phyloP scores from a whole-genome alignment of 1,139 yeast species.

The Yamadazyma kanchanaburiensis region DNA sequence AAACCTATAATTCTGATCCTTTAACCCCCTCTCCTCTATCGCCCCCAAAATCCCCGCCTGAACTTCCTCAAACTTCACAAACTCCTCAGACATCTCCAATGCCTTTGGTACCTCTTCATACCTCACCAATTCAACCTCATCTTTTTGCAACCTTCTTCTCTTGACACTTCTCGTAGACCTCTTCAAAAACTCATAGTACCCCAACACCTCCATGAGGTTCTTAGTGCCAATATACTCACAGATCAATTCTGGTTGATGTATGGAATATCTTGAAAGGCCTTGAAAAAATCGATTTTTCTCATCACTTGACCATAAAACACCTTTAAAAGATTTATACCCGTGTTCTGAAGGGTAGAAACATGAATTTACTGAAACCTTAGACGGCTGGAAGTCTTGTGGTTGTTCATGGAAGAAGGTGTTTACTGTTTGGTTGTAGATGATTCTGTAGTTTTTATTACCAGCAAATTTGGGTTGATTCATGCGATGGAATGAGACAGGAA shows the following conservation, averaged over 20 bases:
- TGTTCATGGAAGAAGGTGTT: conserved; percentile 12
- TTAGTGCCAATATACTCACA: conserved; percentile 37
- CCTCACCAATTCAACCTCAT: conserved; percentile 15
- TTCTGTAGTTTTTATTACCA: conserved; percentile 21
- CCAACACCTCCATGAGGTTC: conserved; percentile 41
- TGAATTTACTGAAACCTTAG: conserved; percentile 3
- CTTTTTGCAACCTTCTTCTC: background rate
- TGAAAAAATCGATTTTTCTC: conserved; percentile 22
- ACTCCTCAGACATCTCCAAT: conserved; percentile 49
- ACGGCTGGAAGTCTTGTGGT: conserved; percentile 4
- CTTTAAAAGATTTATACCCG: conserved; percentile 10
- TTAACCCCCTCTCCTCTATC: too few relatives aligned
- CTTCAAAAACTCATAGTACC: conserved; percentile 39
- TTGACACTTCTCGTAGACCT: background rate
- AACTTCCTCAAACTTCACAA: conserved; percentile 45
- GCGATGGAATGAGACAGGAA: too few relatives aligned
- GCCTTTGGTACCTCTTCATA: conserved; percentile 50
- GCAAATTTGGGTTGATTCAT: too few relatives aligned
- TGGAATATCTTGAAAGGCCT: conserved; percentile 44
- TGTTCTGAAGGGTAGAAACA: conserved; percentile 2
- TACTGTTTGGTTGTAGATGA: conserved; percentile 21
- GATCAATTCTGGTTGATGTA: conserved; percentile 44
- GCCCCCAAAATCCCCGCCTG: too few relatives aligned
- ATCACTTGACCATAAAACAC: conserved; percentile 18
- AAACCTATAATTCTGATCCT: too few relatives aligned